Conservation (phyloP, 2,329 filamentous ascomycete genomes). For the Sphaerulina vaccinii region DNA sequence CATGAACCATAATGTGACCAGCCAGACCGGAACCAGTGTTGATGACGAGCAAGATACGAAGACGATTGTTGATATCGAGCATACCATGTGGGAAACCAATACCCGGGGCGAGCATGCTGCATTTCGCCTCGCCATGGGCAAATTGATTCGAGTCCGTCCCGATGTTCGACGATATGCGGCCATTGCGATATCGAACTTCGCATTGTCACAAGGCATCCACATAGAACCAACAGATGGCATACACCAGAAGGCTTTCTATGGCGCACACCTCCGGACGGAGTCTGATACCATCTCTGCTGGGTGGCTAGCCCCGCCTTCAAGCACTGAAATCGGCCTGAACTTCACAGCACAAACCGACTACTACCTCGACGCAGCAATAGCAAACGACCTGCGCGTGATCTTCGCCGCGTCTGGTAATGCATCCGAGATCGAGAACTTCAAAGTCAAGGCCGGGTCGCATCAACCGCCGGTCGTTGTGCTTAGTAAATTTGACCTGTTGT, state of each 20-base stretch:
- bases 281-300: constrained; percentile 33
- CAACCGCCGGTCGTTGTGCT: constrained; percentile 41
- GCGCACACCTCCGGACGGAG: constrained; percentile 40
- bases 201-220: constrained; percentile 24
- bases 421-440: constrained; percentile 39
- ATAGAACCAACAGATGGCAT: constrained; percentile 22
- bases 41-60: too few relatives aligned
- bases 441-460: constrained; percentile 34
- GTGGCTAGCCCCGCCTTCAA: constrained; percentile 21
- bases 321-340: constrained; percentile 23
- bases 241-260: constrained; percentile 34
- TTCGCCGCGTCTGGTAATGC: constrained; percentile 47
- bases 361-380: constrained; percentile 37
- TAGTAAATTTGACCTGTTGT: constrained; percentile 45
- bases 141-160: constrained; percentile 16
- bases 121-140: constrained; percentile 24
- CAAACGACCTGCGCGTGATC: constrained; percentile 32
- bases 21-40: background rate
- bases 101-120: constrained; percentile 10
- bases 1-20: background rate
- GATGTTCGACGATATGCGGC: constrained; percentile 33
- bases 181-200: constrained; percentile 33
- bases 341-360: constrained; percentile 35
- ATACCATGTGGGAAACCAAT: constrained; percentile 25
- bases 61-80: constrained; percentile 23